Base-by-base conservation (phyloP, 108 stramenopile species). In the Fragilaria crotonensis region DNA sequence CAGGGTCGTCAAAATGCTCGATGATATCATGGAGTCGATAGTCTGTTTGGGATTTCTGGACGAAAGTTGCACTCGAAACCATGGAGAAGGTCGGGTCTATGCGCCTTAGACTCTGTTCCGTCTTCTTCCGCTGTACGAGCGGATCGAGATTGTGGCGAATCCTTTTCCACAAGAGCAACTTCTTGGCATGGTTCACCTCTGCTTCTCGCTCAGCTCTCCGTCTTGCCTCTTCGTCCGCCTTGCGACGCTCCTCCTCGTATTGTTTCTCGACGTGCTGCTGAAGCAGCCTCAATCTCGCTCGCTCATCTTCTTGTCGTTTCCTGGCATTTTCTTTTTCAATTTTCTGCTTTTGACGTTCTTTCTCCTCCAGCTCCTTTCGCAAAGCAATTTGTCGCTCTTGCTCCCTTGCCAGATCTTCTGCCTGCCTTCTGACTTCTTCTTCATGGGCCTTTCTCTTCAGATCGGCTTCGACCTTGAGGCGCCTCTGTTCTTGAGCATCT, bases 31-130 rank as follows among this genome's bases (percentile, higher is more conserved):
- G n/a, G 36, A 11, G 11, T 11, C 11, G 36, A 41, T 11, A 11
- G 14, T 41, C 36, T 14, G 14, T 41, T 41, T 14, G 36, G 14
- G 11, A 11, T 41, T 41, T 41, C 36, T n/a, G 51, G 22, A 21
- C 45, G 4, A 46, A 4, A 5, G 51, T 22, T 2, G 41, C 17
- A 17, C 41, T 9, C 17, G 41, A 17, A 14, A 9, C 41, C 9
- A 14, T 64, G 30, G 30, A 31, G n/a, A 72, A 66, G 7, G 64
- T 55, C 7, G 67, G 73, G 52, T 74, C 67, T 31, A 74, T 60
- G 20, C 44, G 28, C 32, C 31, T 17, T 4, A 66, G 48, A 30
- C 48, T 62, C 4, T 5, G n/a, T 50, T 25, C 22, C 22, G 22
- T 21, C 2, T 56, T 18, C 18, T 56, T n/a, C 21, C 30, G 20